Evolutionary conservation across 1,139 yeast genomes (phyloP).

Genomic region (Yamadazyma kanchanaburiensis): DNA sequence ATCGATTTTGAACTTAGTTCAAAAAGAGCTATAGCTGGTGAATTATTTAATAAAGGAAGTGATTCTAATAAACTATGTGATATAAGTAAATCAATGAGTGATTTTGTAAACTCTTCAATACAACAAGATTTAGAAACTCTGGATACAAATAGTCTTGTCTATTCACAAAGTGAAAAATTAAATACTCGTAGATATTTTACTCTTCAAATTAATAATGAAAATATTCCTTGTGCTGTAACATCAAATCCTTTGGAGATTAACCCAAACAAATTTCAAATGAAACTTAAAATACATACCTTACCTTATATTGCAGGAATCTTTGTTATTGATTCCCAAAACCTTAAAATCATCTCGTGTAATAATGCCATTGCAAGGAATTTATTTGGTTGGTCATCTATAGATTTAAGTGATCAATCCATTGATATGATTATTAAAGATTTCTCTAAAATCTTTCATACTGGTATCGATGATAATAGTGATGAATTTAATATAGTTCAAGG

Average conservation of each 20-base stretch:
- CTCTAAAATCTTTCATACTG: constrained; percentile 46
- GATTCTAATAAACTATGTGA: constrained; percentile 20
- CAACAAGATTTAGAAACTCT: constrained; percentile 8
- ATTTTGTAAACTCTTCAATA: constrained; percentile 16
- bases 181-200: constrained; percentile 65
- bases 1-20: constrained; percentile 29
- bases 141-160: constrained; percentile 7
- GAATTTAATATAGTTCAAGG: constrained; percentile 47
- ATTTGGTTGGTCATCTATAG: constrained; percentile 59
- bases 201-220: constrained; percentile 37
- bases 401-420: constrained; percentile 50
- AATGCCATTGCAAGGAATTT: constrained; percentile 73
- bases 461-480: constrained; percentile 41
- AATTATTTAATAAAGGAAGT: constrained; percentile 25
- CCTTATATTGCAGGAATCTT: constrained; percentile 89
- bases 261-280: constrained; percentile 37
- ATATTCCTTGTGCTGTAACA: constrained; percentile 69
- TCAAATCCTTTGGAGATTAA: constrained; percentile 52
- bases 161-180: constrained; percentile 45
- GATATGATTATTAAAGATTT: constrained; percentile 67
- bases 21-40: constrained; percentile 41
- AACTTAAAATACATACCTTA: constrained; percentile 65
- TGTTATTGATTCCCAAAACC: constrained; percentile 52
- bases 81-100: constrained; percentile 31
- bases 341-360: constrained; percentile 63